These are phyloP conservation scores for Amniculicola lignicola DNA, from an alignment of 495 filamentous ascomycete genomes.

Conservation along the genomic window DNA sequence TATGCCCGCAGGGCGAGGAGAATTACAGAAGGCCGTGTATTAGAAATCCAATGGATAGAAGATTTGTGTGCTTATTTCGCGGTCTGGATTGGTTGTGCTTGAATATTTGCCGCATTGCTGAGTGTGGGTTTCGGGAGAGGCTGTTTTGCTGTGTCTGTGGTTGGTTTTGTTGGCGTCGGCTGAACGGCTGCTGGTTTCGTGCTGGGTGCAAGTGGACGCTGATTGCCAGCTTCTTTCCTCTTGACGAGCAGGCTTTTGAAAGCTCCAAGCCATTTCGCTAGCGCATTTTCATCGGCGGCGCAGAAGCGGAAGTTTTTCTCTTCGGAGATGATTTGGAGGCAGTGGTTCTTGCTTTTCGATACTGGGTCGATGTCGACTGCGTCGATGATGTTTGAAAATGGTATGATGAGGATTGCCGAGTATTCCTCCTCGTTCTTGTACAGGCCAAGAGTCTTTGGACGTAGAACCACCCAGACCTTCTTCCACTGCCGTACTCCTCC, in stretches of 20 bases:
- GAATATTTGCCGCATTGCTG: not conserved
- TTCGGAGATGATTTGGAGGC: constrained; percentile 90
- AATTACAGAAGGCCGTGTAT: too few species aligned
- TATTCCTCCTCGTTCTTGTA: constrained; percentile 96
- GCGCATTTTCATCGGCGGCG: constrained; percentile 72
- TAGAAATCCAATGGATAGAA: too few species aligned
- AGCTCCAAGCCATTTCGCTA: constrained; percentile 82
- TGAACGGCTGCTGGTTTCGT: constrained; percentile 6
- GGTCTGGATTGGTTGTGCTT: not conserved
- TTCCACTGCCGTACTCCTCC: constrained; percentile 93
- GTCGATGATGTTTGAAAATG: constrained; percentile 76
- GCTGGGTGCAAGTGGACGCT: constrained; percentile 8
- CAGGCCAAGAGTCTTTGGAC: constrained; percentile 77
- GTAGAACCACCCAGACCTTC: constrained; percentile 87
- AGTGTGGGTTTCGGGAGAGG: not conserved
- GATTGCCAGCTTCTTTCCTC: constrained; percentile 47
- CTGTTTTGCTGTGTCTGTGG: not conserved
- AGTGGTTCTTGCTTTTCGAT: constrained; percentile 77
- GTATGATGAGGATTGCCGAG: constrained; percentile 76
- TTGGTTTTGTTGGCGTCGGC: not conserved
- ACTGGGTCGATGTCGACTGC: constrained; percentile 89
- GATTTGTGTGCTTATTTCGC: not conserved
- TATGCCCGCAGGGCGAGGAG: too few species aligned
- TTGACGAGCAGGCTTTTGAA: constrained; percentile 84
- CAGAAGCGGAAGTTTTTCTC: constrained; percentile 90